Base-by-base conservation (phyloP, 1,139 yeast genomes). In the Zygotorulaspora mrakii region DNA sequence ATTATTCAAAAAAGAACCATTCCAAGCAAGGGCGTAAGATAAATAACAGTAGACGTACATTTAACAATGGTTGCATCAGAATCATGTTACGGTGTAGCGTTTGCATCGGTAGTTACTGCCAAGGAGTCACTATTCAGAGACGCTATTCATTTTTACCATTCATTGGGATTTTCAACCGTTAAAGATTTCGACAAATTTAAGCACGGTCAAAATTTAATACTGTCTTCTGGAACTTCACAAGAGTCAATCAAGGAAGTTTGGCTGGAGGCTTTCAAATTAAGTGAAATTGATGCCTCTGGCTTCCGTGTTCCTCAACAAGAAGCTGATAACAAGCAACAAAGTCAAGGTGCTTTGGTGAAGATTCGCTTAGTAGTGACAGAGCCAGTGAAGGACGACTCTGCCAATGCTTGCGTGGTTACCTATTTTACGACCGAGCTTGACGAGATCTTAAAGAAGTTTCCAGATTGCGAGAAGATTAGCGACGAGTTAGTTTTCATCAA, bases 241-340 rank as follows among this genome's bases (percentile, higher is more conserved):
- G 85, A 80, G 49, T 81, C 88, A 1, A 55, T 79, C 38, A 72
- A 70, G 49, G 94, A 83, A 61, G 64, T 76, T 31, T 83, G 94
- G 91, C 58, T 82, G 34, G 84, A 82, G 54, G 67, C 79, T 17
- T 81, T 79, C 61, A 85, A 85, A 17, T 66, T 80, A 33, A 74
- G 77, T 38, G 73, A 73, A 50, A 43, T 66, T 17, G 76, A 73
- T 50, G 59, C 55, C 14, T 55, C 66, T 33, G 80, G 79, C 1
- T 62, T 67, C 53, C 59, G 76, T 46, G 65, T 70, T 30, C 87
- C 87, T 11, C 68, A 77, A 64, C 83, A 78, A 53, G 83, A 79
- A 52, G 65, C 65, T 8, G 60, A 71, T 45, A 61, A 66, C 33
- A 61, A 63, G 42, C 39, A 54, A 33, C 68, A 67, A 49, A 66